These are phyloP conservation scores for Diplogelasinospora grovesii DNA, from an alignment of 495 filamentous ascomycete species.

Conservation along the genomic window DNA sequence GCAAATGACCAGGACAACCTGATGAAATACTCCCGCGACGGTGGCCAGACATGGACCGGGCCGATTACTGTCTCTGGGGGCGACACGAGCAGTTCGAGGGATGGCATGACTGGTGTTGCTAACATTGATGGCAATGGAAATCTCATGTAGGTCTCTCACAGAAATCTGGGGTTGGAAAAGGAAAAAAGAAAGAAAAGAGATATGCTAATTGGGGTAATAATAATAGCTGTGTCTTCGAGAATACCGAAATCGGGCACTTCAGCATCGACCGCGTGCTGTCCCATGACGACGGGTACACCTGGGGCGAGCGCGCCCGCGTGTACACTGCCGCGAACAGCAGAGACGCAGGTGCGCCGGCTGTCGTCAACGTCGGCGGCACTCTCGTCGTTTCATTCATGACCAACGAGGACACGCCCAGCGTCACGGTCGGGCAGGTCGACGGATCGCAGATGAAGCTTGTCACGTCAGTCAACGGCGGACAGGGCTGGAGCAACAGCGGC, in stretches of 20 bases:
- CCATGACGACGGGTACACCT: conserved; percentile 9
- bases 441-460: conserved; percentile 18
- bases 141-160: conserved; percentile 5
- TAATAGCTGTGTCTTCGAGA: conserved; percentile 14
- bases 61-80: not conserved
- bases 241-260: conserved; percentile 1
- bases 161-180: too few relatives aligned
- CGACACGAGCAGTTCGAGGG: not conserved
- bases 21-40: conserved; percentile 2
- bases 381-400: conserved; percentile 57
- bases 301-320: conserved; percentile 20
- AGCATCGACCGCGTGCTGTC: not conserved
- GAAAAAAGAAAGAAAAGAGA: too few relatives aligned
- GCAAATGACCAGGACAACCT: conserved; percentile 10
- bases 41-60: conserved; percentile 5
- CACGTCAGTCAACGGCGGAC: not conserved
- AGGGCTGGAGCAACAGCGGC: conserved; percentile 6
- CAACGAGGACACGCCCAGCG: conserved; percentile 54
- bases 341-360: conserved; percentile 53
- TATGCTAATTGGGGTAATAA: not conserved
- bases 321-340: conserved; percentile 38
- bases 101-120: conserved; percentile 16
- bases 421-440: conserved; percentile 12
- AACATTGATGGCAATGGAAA: not conserved
- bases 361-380: conserved; percentile 49